A percentile compares a stretch with the other conserved stretches of the same genome.
phyloP scores from a whole-genome alignment of 2,329 filamentous ascomycete species.

The Ciborinia camelliae region DNA sequence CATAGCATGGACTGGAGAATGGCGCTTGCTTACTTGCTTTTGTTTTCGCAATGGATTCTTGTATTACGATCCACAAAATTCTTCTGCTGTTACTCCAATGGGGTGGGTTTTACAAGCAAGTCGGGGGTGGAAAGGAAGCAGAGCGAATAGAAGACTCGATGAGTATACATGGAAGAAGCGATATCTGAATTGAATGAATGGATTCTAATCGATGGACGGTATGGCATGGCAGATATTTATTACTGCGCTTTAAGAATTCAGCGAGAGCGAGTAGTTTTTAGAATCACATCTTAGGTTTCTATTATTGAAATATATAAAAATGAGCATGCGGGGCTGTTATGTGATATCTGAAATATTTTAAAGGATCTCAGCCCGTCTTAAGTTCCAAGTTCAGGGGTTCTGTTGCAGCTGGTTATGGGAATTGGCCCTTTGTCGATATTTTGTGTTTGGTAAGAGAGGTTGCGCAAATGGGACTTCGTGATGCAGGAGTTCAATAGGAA shows the following conservation, averaged over 20 bases:
- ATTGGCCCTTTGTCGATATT: too few relatives aligned
- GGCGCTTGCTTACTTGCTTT: conserved; percentile 27
- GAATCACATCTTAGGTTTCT: too few relatives aligned
- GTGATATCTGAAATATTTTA: too few relatives aligned
- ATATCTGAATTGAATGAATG: not conserved
- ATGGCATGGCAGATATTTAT: not conserved
- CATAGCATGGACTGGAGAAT: conserved; percentile 27
- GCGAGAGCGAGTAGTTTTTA: not conserved
- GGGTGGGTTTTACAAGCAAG: not conserved
- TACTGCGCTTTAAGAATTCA: not conserved
- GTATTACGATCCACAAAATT: not conserved
- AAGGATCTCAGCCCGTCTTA: too few relatives aligned
- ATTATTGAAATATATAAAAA: too few relatives aligned
- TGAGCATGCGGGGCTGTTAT: too few relatives aligned
- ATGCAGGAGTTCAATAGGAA: too few relatives aligned
- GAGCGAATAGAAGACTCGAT: not conserved
- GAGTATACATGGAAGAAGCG: not conserved
- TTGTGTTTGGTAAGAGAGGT: too few relatives aligned
- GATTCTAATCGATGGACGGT: not conserved
- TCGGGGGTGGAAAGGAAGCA: not conserved
- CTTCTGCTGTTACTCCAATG: not conserved
- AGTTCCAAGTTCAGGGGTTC: too few relatives aligned
- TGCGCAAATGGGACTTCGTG: too few relatives aligned
- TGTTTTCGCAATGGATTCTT: not conserved
- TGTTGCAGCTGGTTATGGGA: too few relatives aligned